Evolutionary conservation across 768 basidiomycete species (phyloP).

Genomic region (Lactarius trivialis): DNA sequence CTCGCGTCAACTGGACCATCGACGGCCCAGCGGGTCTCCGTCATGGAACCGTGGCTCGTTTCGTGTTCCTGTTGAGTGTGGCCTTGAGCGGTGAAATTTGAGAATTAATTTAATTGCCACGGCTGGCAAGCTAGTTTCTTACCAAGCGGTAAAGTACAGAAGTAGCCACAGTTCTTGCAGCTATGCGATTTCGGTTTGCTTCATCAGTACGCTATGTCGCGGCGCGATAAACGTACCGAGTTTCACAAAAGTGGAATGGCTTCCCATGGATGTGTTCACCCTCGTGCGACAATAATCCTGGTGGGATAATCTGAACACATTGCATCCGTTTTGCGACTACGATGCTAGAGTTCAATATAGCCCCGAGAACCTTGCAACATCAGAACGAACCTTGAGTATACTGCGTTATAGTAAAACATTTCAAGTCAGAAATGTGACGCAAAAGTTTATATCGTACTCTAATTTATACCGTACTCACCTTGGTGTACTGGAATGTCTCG

Average conservation of each 20-base stretch:
- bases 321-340: slow-evolving; percentile 46
- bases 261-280: slow-evolving; percentile 47
- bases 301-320: slow-evolving; percentile 42
- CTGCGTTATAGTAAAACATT: slow-evolving; percentile 28
- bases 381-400: slow-evolving; percentile 45
- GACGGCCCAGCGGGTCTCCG: slow-evolving; percentile 48
- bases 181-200: slow-evolving; percentile 28
- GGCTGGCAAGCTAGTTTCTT: neutral
- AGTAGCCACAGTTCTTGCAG: slow-evolving; percentile 51
- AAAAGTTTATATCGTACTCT: no score
- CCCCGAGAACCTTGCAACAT: no score
- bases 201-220: neutral
- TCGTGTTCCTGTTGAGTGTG: slow-evolving; percentile 57
- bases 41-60: slow-evolving; percentile 60
- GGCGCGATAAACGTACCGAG: slow-evolving; percentile 30
- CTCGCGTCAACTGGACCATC: slow-evolving; percentile 46
- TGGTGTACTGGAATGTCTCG: slow-evolving; percentile 61
- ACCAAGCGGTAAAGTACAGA: no score
- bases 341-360: neutral
- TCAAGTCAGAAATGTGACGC: neutral
- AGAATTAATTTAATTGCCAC: neutral
- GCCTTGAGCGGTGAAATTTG: slow-evolving; percentile 31
- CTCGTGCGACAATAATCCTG: no score
- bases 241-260: slow-evolving; percentile 50
- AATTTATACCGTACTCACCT: slow-evolving; percentile 33